Conservation (phyloP, 305 asterid genomes). For the Fraxinus angustifolia region DNA sequence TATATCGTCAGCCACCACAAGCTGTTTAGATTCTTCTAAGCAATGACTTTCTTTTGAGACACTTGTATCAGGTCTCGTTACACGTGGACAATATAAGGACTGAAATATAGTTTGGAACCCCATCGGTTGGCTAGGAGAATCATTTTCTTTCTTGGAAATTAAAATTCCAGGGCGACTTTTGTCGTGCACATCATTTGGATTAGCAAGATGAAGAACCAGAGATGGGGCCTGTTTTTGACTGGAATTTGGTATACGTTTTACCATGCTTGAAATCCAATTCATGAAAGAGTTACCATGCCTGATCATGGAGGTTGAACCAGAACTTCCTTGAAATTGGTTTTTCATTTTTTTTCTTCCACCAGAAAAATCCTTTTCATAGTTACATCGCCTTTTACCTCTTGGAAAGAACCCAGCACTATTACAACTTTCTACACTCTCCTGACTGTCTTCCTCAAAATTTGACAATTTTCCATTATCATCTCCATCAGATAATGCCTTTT, state of each 20-base stretch:
- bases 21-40: conserved; percentile 28
- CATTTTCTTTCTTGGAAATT: conserved; percentile 7
- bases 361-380: conserved; percentile 25
- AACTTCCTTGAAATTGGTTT: conserved; percentile 27
- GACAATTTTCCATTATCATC: conserved; percentile 31
- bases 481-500: conserved; percentile 42
- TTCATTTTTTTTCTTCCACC: conserved; percentile 50
- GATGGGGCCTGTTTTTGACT: conserved; percentile 36
- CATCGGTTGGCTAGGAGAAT: conserved; percentile 22
- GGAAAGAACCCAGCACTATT: conserved; percentile 43
- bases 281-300: conserved; percentile 56
- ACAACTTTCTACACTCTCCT: conserved; percentile 72
- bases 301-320: conserved; percentile 27
- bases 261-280: conserved; percentile 79
- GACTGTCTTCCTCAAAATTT: conserved; percentile 42
- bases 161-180: conserved; percentile 1
- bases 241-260: conserved; percentile 48
- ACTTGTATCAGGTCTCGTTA: conserved; percentile 25
- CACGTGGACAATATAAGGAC: conserved; percentile 43
- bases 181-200: conserved; percentile 20
- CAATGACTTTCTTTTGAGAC: conserved; percentile 24
- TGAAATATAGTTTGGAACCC: conserved; percentile 62
- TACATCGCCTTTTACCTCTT: conserved; percentile 34
- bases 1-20: conserved; percentile 22
- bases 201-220: conserved; percentile 35